Percentiles rank a stretch among this genome's conserved stretches.
These are phyloP conservation scores for Pichia exigua DNA, from an alignment of 805 yeast genomes.

Conservation along the genomic window DNA sequence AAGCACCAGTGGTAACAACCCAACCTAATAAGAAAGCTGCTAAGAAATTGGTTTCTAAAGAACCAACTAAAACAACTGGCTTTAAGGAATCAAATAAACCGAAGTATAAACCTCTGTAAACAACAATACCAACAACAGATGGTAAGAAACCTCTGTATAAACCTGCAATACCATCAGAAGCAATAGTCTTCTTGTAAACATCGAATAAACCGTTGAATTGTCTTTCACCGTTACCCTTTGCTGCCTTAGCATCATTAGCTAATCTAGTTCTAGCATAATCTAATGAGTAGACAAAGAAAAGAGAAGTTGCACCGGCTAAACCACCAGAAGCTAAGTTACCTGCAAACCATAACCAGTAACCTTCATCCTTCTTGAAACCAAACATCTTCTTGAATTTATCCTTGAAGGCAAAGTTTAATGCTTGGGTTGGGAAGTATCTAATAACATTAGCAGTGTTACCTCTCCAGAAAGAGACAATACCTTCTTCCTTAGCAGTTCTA, in stretches of 20 bases:
- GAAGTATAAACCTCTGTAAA: conserved; percentile 98
- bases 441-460: conserved; percentile 99
- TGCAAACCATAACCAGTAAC: conserved; percentile 89
- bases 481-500: conserved; percentile 92
- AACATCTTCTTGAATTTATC: conserved; percentile 93
- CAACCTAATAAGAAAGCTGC: conserved; percentile 97
- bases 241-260: conserved; percentile 94
- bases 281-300: conserved; percentile 89
- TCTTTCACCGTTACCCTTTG: conserved; percentile 72
- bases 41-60: conserved; percentile 87
- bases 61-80: conserved; percentile 91
- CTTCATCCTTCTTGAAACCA: conserved; percentile 94
- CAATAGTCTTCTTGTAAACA: conserved; percentile 92
- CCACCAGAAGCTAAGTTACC: conserved; percentile 99
- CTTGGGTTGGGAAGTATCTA: conserved; percentile 99
- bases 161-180: conserved; percentile 96
- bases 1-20: conserved; percentile 97
- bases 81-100: conserved; percentile 96
- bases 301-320: conserved; percentile 94
- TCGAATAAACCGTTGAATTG: conserved; percentile 96
- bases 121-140: conserved; percentile 94
- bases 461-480: conserved; percentile 93
- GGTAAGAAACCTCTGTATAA: conserved; percentile 99
- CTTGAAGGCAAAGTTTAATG: conserved; percentile 97
- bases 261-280: conserved; percentile 98